Conservation (phyloP, 2,329 filamentous ascomycete genomes). For the Myriangium duriaei region DNA sequence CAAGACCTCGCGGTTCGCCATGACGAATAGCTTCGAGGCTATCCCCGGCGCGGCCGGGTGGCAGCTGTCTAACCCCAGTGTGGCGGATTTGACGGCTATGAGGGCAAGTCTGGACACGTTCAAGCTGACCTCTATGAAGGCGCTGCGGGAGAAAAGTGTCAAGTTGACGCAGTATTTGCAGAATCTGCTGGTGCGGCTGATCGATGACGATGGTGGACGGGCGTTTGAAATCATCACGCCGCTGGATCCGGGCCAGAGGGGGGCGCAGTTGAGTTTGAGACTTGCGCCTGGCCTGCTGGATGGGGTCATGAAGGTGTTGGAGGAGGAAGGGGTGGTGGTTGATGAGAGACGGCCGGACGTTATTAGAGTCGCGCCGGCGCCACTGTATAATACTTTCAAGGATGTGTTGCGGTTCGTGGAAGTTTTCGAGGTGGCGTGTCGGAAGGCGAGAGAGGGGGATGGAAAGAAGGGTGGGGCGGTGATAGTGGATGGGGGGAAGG, state of each 20-base stretch:
- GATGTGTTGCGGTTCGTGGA: constrained; percentile 55
- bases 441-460: constrained; percentile 20
- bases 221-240: constrained; percentile 54
- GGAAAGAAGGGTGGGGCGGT: constrained; percentile 6
- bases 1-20: constrained; percentile 63
- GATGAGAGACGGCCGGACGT: constrained; percentile 81
- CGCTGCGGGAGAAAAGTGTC: constrained; percentile 58
- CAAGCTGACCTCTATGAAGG: constrained; percentile 54
- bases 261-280: constrained; percentile 66
- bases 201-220: constrained; percentile 13
- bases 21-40: constrained; percentile 70
- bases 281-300: constrained; percentile 59
- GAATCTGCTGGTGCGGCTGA: constrained; percentile 40
- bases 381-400: constrained; percentile 68
- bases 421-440: constrained; percentile 40
- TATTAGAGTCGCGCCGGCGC: constrained; percentile 69
- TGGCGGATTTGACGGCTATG: constrained; percentile 64
- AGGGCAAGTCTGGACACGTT: constrained; percentile 64
- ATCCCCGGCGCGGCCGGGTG: constrained; percentile 68
- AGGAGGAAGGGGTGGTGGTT: constrained; percentile 58
- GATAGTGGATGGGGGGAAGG: constrained; percentile 19
- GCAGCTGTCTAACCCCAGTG: constrained; percentile 75
- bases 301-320: constrained; percentile 49
- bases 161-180: constrained; percentile 67
- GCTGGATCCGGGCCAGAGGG: constrained; percentile 51